Conservation (phyloP, 2,329 filamentous ascomycete species). For the Aaosphaeria pasadenensis region DNA sequence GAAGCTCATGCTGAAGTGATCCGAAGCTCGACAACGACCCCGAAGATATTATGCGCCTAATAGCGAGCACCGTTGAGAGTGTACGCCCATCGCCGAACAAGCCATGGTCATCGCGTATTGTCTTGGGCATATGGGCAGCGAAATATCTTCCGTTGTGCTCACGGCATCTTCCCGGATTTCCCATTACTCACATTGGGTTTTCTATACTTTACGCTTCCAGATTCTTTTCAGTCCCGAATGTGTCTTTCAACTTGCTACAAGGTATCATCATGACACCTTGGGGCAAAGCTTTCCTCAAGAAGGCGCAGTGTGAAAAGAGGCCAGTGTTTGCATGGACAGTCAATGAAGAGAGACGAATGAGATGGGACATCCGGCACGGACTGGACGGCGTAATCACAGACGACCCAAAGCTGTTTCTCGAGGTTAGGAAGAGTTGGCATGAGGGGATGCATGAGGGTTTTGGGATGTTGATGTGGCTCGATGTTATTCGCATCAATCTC, state of each 20-base stretch:
- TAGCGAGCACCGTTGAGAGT: slow-evolving; percentile 61
- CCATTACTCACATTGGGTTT: slow-evolving; percentile 66
- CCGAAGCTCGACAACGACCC: slow-evolving; percentile 65
- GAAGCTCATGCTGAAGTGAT: background rate
- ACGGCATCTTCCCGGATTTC: slow-evolving; percentile 60
- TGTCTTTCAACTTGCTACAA: slow-evolving; percentile 77
- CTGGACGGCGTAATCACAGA: slow-evolving; percentile 87
- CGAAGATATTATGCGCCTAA: slow-evolving; percentile 66
- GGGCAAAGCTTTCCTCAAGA: slow-evolving; percentile 64
- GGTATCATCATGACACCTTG: slow-evolving; percentile 64
- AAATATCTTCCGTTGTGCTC: slow-evolving; percentile 65
- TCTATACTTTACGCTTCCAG: slow-evolving; percentile 66
- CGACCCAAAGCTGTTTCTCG: slow-evolving; percentile 66
- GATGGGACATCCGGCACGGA: slow-evolving; percentile 65
- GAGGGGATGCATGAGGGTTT: slow-evolving; percentile 30
- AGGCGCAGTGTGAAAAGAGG: slow-evolving; percentile 55
- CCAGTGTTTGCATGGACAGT: slow-evolving; percentile 82
- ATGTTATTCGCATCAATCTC: slow-evolving; percentile 31
- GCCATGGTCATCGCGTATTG: slow-evolving; percentile 70
- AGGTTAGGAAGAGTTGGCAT: slow-evolving; percentile 49
- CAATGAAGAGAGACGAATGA: slow-evolving; percentile 75
- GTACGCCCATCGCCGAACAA: slow-evolving; percentile 40
- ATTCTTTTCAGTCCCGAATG: slow-evolving; percentile 65
- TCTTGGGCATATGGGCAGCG: slow-evolving; percentile 81
- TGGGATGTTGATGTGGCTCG: slow-evolving; percentile 24